Conservation (phyloP, 441 rosid genomes). For the Aquilaria agallochum region DNA sequence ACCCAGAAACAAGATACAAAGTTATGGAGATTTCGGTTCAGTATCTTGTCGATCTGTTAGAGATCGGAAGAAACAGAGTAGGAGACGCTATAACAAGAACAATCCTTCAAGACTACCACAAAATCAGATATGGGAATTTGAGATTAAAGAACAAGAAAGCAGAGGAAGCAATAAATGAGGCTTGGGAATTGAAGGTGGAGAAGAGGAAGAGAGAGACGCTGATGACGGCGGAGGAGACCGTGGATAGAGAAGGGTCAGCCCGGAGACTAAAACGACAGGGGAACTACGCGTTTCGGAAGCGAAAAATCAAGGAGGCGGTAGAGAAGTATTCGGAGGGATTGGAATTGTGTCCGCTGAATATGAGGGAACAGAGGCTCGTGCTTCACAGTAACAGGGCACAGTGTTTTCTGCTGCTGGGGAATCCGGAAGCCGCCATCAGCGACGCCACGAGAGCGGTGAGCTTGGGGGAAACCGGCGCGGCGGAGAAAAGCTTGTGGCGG, state of each 20-base stretch:
- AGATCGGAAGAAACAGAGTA: constrained; percentile 34
- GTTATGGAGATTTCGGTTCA: constrained; percentile 47
- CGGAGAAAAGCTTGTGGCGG: constrained; percentile 83
- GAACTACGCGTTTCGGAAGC: constrained; percentile 46
- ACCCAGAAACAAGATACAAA: constrained; percentile 45
- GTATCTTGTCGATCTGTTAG: constrained; percentile 61
- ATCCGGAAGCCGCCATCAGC: constrained; percentile 61
- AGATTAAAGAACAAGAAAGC: constrained; percentile 37
- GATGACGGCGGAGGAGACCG: constrained; percentile 38
- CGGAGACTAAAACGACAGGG: constrained; percentile 51
- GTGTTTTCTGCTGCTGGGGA: constrained; percentile 43
- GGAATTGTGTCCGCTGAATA: constrained; percentile 45
- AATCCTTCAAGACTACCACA: constrained; percentile 49
- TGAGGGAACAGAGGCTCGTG: constrained; percentile 55
- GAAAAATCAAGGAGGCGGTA: constrained; percentile 45
- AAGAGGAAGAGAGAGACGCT: constrained; percentile 51
- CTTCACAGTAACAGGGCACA: constrained; percentile 74
- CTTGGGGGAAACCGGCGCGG: constrained; percentile 33
- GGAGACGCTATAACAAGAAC: constrained; percentile 52
- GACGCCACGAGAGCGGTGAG: constrained; percentile 77
- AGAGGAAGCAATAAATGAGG: constrained; percentile 42
- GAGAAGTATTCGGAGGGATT: constrained; percentile 46
- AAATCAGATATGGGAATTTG: constrained; percentile 39
- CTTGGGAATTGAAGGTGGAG: constrained; percentile 62
- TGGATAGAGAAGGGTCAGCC: constrained; percentile 32